Percentiles rank a stretch among this genome's conserved stretches.
These are phyloP conservation scores for Phyllosticta citriasiana DNA, from an alignment of 2,329 filamentous ascomycete species.

Conservation along the genomic window DNA sequence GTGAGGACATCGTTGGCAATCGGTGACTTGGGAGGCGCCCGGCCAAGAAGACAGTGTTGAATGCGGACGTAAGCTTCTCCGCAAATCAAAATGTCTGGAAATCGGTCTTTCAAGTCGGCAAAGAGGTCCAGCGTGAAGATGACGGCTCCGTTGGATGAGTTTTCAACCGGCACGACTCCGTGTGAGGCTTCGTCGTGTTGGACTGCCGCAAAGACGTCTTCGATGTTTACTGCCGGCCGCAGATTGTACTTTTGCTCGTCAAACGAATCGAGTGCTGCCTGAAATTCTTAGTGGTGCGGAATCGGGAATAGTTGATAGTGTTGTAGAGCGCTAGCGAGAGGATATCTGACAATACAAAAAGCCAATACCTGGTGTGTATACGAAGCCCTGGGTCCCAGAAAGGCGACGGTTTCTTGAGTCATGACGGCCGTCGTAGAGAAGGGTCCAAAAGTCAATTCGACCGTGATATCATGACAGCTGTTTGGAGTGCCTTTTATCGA, in stretches of 20 bases:
- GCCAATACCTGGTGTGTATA: slow-evolving; percentile 57
- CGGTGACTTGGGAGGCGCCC: slow-evolving; percentile 6
- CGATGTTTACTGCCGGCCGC: slow-evolving; percentile 36
- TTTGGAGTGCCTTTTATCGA: not conserved
- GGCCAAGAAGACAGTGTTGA: slow-evolving; percentile 73
- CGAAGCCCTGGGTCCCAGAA: slow-evolving; percentile 54
- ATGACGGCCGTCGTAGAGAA: not conserved
- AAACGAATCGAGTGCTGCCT: slow-evolving; percentile 47
- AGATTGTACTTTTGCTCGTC: slow-evolving; percentile 28
- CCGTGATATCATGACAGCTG: not conserved
- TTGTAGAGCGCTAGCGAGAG: not conserved
- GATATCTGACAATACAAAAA: not conserved
- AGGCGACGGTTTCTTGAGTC: slow-evolving; percentile 36
- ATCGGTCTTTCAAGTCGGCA: slow-evolving; percentile 57
- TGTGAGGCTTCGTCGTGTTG: slow-evolving; percentile 54
- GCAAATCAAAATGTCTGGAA: slow-evolving; percentile 62
- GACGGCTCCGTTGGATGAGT: slow-evolving; percentile 89
- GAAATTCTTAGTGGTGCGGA: not conserved
- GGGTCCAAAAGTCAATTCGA: not conserved
- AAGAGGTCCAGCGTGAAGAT: slow-evolving; percentile 83
- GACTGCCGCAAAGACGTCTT: slow-evolving; percentile 70
- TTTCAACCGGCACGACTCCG: slow-evolving; percentile 90
- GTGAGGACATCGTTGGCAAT: not conserved
- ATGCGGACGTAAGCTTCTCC: slow-evolving; percentile 81
- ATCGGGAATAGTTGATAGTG: not conserved